Evolutionary conservation across 2,329 filamentous ascomycete species (phyloP).

Genomic region (Alternaria longipes): DNA sequence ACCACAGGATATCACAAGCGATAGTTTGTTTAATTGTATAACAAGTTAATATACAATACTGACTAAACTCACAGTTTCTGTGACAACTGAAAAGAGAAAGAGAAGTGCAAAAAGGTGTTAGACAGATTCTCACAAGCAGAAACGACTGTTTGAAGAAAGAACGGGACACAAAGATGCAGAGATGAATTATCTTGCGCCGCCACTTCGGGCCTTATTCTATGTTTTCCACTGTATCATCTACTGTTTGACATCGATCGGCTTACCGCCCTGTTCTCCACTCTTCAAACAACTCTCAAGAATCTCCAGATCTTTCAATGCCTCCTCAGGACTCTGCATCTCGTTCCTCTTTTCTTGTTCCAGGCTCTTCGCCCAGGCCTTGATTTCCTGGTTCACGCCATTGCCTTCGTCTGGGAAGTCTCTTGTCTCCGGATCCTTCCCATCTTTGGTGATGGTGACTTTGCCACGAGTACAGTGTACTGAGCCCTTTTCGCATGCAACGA

Average conservation of each 20-base stretch:
- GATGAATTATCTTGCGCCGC: background rate
- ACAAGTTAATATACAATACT: background rate
- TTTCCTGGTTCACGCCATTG: slow-evolving; percentile 67
- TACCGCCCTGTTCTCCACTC: slow-evolving; percentile 53
- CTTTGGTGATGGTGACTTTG: slow-evolving; percentile 41
- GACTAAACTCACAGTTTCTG: background rate
- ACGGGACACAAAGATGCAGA: background rate
- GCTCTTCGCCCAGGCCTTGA: slow-evolving; percentile 68
- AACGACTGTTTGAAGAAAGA: background rate
- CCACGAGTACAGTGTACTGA: slow-evolving; percentile 61
- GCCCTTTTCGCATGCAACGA: slow-evolving; percentile 67
- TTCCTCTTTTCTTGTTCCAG: slow-evolving; percentile 60
- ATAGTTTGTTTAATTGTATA: background rate
- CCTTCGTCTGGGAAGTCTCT: slow-evolving; percentile 60
- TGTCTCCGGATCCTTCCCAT: slow-evolving; percentile 38
- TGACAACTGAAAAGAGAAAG: background rate
- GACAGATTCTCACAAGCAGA: background rate
- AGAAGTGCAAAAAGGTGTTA: background rate
- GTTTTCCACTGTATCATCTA: background rate
- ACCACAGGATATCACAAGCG: background rate
- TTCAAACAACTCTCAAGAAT: slow-evolving; percentile 57
- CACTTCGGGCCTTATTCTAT: background rate
- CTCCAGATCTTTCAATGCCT: slow-evolving; percentile 69
- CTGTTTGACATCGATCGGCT: slow-evolving; percentile 35
- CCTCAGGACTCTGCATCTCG: slow-evolving; percentile 63